phyloP scores from a whole-genome alignment of 805 yeast species.

The Monosporozyma aquatica region DNA sequence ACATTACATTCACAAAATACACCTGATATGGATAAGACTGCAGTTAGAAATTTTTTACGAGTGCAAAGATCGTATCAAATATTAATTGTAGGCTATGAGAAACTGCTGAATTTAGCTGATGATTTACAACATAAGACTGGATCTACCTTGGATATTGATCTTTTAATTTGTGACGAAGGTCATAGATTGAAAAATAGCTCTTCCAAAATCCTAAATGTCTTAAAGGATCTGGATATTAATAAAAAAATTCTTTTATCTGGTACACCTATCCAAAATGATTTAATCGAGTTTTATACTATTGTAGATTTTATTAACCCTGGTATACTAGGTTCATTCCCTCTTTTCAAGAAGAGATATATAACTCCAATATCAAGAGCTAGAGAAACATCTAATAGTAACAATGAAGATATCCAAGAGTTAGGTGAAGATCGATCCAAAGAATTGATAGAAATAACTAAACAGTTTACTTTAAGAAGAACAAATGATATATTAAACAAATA shows the following conservation, averaged over 20 bases:
- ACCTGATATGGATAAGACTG: slow-evolving; percentile 45
- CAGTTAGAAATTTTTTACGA: slow-evolving; percentile 50
- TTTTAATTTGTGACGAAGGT: slow-evolving; percentile 91
- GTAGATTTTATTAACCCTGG: slow-evolving; percentile 83
- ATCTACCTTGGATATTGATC: slow-evolving; percentile 37
- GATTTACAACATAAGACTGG: slow-evolving; percentile 37
- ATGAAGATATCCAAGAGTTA: slow-evolving; percentile 36
- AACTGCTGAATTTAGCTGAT: slow-evolving; percentile 45
- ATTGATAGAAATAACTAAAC: slow-evolving; percentile 52
- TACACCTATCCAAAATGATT: slow-evolving; percentile 90
- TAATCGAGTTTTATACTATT: slow-evolving; percentile 71
- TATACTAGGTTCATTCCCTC: slow-evolving; percentile 51
- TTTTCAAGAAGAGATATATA: slow-evolving; percentile 53
- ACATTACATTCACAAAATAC: slow-evolving; percentile 44
- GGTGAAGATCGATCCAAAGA: slow-evolving; percentile 62
- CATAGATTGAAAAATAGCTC: slow-evolving; percentile 73
- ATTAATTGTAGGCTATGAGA: slow-evolving; percentile 81
- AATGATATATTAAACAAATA: slow-evolving; percentile 46
- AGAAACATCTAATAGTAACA: slow-evolving; percentile 49
- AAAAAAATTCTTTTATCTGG: slow-evolving; percentile 69
- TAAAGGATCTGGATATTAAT: slow-evolving; percentile 45
- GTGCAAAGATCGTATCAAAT: slow-evolving; percentile 69
- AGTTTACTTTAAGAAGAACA: slow-evolving; percentile 67
- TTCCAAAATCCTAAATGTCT: slow-evolving; percentile 60
- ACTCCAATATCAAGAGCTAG: slow-evolving; percentile 66